Evolutionary conservation across 768 basidiomycete species (phyloP).

Genomic region (Rhodotorula babjevae): DNA sequence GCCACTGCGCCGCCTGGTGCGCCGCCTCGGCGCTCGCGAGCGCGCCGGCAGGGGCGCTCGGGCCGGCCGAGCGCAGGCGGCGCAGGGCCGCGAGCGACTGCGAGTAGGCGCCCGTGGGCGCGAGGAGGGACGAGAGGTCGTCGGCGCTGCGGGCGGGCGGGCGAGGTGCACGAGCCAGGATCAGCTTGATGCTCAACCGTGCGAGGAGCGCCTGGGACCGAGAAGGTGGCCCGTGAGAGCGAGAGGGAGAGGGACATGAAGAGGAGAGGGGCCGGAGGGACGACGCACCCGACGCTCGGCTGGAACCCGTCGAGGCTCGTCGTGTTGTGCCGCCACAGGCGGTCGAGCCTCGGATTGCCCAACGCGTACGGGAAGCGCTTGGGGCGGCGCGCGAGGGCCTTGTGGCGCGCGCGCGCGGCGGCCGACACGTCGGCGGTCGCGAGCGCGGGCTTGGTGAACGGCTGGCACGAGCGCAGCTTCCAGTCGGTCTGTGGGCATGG

Average conservation of each 20-base stretch:
- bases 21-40: constrained; percentile 42
- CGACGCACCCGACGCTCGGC: not conserved
- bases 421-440: not conserved
- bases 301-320: constrained; percentile 17
- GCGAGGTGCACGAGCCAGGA: too few species aligned
- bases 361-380: constrained; percentile 21
- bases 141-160: constrained; percentile 6
- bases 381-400: not conserved
- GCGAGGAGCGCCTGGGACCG: too few species aligned
- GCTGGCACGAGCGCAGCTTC: constrained; percentile 76
- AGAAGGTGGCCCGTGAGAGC: too few species aligned
- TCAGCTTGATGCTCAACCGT: too few species aligned
- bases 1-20: constrained; percentile 74
- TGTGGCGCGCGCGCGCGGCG: not conserved
- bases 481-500: constrained; percentile 61
- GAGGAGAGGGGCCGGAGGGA: too few species aligned
- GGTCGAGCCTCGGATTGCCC: constrained; percentile 11
- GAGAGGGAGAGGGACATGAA: not conserved
- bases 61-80: too few species aligned
- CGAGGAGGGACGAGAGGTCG: constrained; percentile 9
- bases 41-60: too few species aligned
- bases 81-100: not conserved
- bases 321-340: constrained; percentile 16
- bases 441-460: constrained; percentile 64
- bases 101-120: not conserved